Evolutionary conservation across 768 basidiomycete genomes (phyloP).

Genomic region (Kwoniella bestiolae): DNA sequence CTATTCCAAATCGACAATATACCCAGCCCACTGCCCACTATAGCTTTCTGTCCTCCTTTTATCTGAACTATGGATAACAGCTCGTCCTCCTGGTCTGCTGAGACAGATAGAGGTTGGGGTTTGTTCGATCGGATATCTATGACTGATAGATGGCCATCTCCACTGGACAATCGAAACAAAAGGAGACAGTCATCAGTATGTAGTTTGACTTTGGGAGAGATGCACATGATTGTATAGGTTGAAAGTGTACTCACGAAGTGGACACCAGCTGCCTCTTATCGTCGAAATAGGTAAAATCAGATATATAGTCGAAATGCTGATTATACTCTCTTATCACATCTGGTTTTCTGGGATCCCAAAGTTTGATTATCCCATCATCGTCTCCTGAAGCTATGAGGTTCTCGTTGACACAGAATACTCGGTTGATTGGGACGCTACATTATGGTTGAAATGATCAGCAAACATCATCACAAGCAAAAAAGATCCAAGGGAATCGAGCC

Average conservation of each 20-base stretch:
- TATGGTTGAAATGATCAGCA: background rate
- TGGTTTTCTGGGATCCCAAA: conserved; percentile 83
- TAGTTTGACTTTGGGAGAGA: background rate
- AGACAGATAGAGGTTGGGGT: conserved; percentile 75
- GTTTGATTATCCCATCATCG: conserved; percentile 93
- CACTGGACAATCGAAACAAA: conserved; percentile 63
- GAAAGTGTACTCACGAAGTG: conserved; percentile 70
- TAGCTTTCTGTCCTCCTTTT: conserved; percentile 79
- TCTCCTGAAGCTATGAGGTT: conserved; percentile 83
- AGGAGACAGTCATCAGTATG: background rate
- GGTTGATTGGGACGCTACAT: conserved; percentile 78
- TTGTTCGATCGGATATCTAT: conserved; percentile 87
- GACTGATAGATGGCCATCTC: conserved; percentile 90
- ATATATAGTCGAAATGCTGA: conserved; percentile 94
- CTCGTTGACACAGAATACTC: conserved; percentile 72
- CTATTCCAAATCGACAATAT: conserved; percentile 88
- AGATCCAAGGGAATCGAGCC: no score
- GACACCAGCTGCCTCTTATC: conserved; percentile 83
- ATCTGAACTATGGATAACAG: conserved; percentile 82
- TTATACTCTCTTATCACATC: conserved; percentile 70
- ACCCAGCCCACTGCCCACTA: conserved; percentile 88
- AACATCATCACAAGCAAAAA: no score
- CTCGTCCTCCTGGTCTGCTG: conserved; percentile 96
- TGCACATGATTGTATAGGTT: background rate
- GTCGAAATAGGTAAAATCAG: conserved; percentile 83